Evolutionary conservation across 176 grass and related monocot species (phyloP).

Genomic region (Lolium rigidum): DNA sequence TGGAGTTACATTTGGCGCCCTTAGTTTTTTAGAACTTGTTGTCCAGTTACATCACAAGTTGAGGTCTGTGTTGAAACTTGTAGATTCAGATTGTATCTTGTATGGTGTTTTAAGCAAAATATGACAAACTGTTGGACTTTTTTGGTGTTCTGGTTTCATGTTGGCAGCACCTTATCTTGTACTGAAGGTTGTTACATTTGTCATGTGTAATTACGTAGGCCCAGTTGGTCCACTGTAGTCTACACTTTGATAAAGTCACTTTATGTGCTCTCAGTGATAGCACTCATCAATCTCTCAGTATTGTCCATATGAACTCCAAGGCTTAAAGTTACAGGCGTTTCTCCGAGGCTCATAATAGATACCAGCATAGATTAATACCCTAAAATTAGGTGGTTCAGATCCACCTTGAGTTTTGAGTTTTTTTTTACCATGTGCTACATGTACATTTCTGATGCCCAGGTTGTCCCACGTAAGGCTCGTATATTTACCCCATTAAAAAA

Average conservation of each 20-base stretch:
- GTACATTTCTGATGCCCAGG: too few species aligned
- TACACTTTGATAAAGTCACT: background rate
- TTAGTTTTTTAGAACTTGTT: background rate
- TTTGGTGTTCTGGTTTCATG: background rate
- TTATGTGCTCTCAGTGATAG: background rate
- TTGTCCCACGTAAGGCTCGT: too few species aligned
- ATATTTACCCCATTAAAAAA: background rate
- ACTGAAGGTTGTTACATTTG: background rate
- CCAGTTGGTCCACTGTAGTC: background rate
- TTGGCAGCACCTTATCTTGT: background rate
- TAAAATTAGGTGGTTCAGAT: background rate
- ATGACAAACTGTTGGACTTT: background rate
- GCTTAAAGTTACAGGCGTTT: background rate
- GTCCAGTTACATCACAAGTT: background rate
- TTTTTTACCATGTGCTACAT: too few species aligned
- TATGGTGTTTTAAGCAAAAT: background rate
- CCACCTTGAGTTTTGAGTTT: background rate
- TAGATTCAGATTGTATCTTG: background rate
- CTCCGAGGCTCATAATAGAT: background rate
- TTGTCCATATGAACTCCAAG: background rate
- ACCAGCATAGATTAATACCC: conserved; percentile 2
- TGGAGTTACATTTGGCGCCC: background rate
- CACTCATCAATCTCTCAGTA: conserved; percentile 9
- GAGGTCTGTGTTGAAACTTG: background rate
- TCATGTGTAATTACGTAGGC: background rate